Evolutionary conservation across 441 rosid genomes (phyloP), one percentile per base, ranked within the genome.

Genomic region (Bocquillonia castaneifolia): DNA sequence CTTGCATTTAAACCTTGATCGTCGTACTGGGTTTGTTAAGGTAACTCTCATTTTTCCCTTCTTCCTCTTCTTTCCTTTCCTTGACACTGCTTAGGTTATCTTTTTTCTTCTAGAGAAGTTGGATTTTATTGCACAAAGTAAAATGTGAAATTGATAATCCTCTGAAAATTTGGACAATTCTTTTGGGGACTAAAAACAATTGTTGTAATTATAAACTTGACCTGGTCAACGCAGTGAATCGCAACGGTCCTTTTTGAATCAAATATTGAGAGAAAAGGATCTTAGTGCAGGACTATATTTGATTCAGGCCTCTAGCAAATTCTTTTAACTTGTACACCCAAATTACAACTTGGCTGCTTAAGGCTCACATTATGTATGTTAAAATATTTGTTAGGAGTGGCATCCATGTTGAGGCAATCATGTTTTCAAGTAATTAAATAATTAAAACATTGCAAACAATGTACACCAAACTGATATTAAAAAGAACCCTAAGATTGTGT

Each of bases 21-120:
- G 98, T 6, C 96, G 95, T 20, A 87, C 97, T 74, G 98, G 99
- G 56, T 94, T 81, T 80, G 97, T 94, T 44, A 94, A 94, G 97
- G 99, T 94, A 82, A 74, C 72, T 34, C 26, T 53, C 50, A 14
- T 13, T 5, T 50, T 18, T 13, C 58, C 36, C 61, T 71, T 18
- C 17, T n/a, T 34, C 32, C 18, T 31, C 7, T 9, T 61, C 22
- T 23, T n/a, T 28, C 48, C 18, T 37, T 6, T 25, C 18, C 18
- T 23, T n/a, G 25, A 10, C 9, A 47, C 28, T 7, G 4, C 1
- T 14, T 7, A 5, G 50, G 26, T 36, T 26, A 23, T 20, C 48
- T 64, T 55, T n/a, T 54, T 44, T 63, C 18, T 9, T 68, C 29
- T n/a, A 64, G 58, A 13, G 34, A 50, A 48, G 60, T 6, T 25